Evolutionary conservation across 805 yeast genomes (phyloP), one percentile per base, ranked within the genome.

Genomic region (Saccharomyces kudriavzevii): DNA sequence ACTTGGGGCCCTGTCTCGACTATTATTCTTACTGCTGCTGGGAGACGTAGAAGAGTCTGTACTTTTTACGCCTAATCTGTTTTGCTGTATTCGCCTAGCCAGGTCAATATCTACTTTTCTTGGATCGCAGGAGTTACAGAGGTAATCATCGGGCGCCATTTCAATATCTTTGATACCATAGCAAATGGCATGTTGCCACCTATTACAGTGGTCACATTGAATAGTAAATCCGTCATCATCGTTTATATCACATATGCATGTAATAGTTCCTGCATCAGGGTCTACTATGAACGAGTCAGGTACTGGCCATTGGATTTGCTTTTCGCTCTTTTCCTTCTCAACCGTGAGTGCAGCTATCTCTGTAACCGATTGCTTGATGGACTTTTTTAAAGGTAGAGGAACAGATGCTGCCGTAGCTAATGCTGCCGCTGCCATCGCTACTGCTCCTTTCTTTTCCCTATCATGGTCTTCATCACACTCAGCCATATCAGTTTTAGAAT

Each of bases 111-210:
- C 79, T 63, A 78, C 50, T 45, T 69, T 65, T 54, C 80, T 69
- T 20, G 80, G 80, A 53, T 84, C 85, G 71, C 98, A 91, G 48
- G 76, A 76, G 64, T 87, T 87, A 65, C 98, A 91, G 28, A 81
- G 74, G 65, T 87, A 91, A 51, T 81, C 82, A 53, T 89, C 96
- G 0, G 96, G 96, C 0, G 84, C 95, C 49, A 86, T 84, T 43
- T 81, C 85, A 54, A 80, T 81, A 47, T 84, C 80, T 47, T 75
- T 75, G 54, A 87, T 88, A 6, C 85, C 86, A 80, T 89, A 88
- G 70, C 98, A 91, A n/a, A 81, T 76, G 27, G 94, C 90, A 71
- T 91, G 98, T 67, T 91, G 97, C 97, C 97, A 91, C 57, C 96
- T 81, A 68, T 80, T 84, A 69, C 98, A 91, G 31, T 81, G 77